These are phyloP conservation scores for Ustilago lituana DNA, from an alignment of 1,284 basidiomycete genomes.

Conservation along the genomic window DNA sequence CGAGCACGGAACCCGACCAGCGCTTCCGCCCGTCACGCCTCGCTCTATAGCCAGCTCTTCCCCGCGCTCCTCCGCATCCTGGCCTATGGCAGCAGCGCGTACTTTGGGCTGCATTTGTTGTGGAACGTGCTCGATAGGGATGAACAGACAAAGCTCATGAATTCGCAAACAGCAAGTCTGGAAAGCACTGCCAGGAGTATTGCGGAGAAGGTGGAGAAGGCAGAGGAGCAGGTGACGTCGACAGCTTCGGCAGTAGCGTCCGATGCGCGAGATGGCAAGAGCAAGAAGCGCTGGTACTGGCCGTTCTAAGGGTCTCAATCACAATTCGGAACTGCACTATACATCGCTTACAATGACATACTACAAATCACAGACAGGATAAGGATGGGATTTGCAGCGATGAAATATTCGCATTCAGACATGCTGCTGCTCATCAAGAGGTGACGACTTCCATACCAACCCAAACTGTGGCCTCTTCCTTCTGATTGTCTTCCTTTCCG, in stretches of 20 bases:
- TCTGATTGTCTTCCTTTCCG: neutral
- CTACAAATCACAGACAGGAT: no score
- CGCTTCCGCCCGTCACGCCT: constrained; percentile 46
- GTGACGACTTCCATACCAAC: constrained; percentile 35
- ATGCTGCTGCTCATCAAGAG: neutral
- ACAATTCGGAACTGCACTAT: constrained; percentile 2
- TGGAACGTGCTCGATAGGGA: constrained; percentile 57
- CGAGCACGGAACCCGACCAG: constrained; percentile 18
- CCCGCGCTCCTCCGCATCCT: constrained; percentile 61
- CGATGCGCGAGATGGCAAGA: neutral
- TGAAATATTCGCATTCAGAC: no score
- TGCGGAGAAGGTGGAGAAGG: constrained; percentile 19
- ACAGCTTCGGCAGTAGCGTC: neutral
- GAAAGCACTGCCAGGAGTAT: constrained; percentile 37
- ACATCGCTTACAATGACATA: neutral
- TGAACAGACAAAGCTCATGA: constrained; percentile 49
- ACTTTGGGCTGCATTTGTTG: constrained; percentile 62
- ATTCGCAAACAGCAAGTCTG: constrained; percentile 27
- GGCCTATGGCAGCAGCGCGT: constrained; percentile 60
- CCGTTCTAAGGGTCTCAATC: constrained; percentile 12
- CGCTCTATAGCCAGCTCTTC: constrained; percentile 59
- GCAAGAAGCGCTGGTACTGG: constrained; percentile 28
- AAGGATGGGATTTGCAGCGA: no score
- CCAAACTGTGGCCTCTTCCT: constrained; percentile 21
- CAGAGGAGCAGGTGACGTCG: constrained; percentile 1